Evolutionary conservation across 1,284 basidiomycete species (phyloP).

Genomic region (Anthracocystis panici-leucophaei): DNA sequence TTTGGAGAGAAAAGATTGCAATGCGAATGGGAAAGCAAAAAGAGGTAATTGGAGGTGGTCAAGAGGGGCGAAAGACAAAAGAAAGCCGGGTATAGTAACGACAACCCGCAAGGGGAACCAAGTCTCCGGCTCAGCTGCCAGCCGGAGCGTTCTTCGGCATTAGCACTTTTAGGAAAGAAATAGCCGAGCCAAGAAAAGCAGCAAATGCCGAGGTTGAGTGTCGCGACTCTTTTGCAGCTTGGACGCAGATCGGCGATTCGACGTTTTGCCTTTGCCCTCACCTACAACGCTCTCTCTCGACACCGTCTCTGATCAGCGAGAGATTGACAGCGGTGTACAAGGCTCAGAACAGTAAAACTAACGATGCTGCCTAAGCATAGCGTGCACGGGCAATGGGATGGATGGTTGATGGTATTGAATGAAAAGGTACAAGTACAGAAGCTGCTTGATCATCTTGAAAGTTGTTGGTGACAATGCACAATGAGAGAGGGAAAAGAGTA

Average conservation of each 20-base stretch:
- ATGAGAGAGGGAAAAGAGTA: not conserved
- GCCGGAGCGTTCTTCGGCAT: too few relatives aligned
- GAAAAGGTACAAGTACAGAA: conserved; percentile 23
- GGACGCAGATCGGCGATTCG: conserved; percentile 12
- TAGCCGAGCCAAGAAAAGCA: conserved; percentile 7
- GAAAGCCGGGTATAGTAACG: too few relatives aligned
- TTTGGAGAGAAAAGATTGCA: too few relatives aligned
- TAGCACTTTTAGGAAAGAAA: not conserved
- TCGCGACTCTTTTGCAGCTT: not conserved
- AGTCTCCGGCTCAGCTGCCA: too few relatives aligned
- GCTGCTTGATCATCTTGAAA: not conserved
- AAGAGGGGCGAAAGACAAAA: too few relatives aligned
- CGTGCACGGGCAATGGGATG: too few relatives aligned
- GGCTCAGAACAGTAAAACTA: too few relatives aligned
- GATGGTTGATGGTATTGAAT: not conserved
- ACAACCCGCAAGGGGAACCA: not conserved
- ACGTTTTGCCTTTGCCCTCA: not conserved
- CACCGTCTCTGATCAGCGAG: not conserved
- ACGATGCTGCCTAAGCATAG: too few relatives aligned
- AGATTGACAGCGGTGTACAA: not conserved
- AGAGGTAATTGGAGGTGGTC: too few relatives aligned
- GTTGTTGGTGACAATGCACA: not conserved
- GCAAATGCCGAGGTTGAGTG: conserved; percentile 10
- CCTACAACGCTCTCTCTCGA: not conserved
- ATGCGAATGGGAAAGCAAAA: too few relatives aligned